Conservation (phyloP, 352 stramenopile genomes). For the Hyaloperonospora arabidopsidis region DNA sequence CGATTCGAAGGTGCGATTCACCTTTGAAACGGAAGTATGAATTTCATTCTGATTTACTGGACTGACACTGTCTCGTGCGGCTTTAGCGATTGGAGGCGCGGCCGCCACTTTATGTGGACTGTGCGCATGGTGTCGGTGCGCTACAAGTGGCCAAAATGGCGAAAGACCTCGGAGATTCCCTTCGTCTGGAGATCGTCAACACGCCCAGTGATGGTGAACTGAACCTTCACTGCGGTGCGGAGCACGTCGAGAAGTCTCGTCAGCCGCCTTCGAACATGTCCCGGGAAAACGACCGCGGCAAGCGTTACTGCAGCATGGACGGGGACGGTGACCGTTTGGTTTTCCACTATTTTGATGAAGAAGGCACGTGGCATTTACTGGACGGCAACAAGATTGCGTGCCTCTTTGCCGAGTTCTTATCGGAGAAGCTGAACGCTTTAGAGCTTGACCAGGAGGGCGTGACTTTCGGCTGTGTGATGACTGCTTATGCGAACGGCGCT, state of each 20-base stretch:
- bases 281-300: constrained; percentile 55
- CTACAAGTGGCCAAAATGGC: constrained; percentile 64
- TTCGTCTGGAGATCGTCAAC: constrained; percentile 80
- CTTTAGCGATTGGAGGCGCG: constrained; percentile 65
- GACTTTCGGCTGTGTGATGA: constrained; percentile 95
- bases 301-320: constrained; percentile 91
- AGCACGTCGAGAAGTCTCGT: constrained; percentile 94
- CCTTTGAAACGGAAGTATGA: not conserved
- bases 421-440: constrained; percentile 81
- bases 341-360: constrained; percentile 90
- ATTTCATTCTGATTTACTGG: too few relatives aligned
- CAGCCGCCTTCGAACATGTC: constrained; percentile 62
- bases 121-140: constrained; percentile 89
- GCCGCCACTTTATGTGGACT: constrained; percentile 86
- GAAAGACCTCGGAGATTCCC: constrained; percentile 71
- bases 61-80: constrained; percentile 1
- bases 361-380: constrained; percentile 79
- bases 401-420: constrained; percentile 92
- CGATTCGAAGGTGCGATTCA: constrained; percentile 52
- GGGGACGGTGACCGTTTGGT: constrained; percentile 98
- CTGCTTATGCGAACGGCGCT: constrained; percentile 98
- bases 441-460: constrained; percentile 69
- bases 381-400: constrained; percentile 98
- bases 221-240: constrained; percentile 94
- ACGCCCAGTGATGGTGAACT: constrained; percentile 81